Conservation (phyloP, 441 rosid species). For the Flueggea neowawraea region DNA sequence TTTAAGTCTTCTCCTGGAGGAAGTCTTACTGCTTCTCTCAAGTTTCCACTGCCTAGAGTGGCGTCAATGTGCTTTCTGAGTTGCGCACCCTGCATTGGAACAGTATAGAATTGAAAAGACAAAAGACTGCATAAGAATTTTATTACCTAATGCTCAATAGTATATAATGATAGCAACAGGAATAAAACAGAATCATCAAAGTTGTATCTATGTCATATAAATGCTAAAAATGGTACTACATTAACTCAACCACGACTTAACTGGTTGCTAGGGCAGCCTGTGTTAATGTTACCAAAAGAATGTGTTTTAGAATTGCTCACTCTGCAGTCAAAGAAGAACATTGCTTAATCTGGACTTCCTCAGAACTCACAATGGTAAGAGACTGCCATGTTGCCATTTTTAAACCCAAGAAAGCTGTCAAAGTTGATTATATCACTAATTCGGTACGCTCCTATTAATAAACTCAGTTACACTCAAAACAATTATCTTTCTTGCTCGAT, state of each 20-base stretch:
- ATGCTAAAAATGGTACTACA: neutral
- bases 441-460: too few species aligned
- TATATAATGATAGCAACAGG: constrained; percentile 1
- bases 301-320: too few species aligned
- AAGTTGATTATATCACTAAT: too few species aligned
- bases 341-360: too few species aligned
- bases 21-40: constrained; percentile 96
- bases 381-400: too few species aligned
- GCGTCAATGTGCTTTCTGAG: constrained; percentile 98
- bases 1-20: constrained; percentile 98
- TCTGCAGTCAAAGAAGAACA: too few species aligned
- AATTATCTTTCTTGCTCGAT: too few species aligned
- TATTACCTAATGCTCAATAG: constrained; percentile 3
- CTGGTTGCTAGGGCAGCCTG: neutral
- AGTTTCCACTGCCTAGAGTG: constrained; percentile 92
- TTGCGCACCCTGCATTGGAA: constrained; percentile 78
- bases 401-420: too few species aligned
- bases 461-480: too few species aligned
- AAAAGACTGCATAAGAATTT: constrained; percentile 2
- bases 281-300: too few species aligned
- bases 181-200: constrained; percentile 3
- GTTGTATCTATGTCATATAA: constrained; percentile 10
- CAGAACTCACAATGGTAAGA: too few species aligned
- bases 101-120: constrained; percentile 9
- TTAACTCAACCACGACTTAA: neutral